A percentile compares a stretch with the other conserved stretches of the same genome.
Conservation (phyloP, 140 eudicot genomes). For the Anethum foeniculum region DNA sequence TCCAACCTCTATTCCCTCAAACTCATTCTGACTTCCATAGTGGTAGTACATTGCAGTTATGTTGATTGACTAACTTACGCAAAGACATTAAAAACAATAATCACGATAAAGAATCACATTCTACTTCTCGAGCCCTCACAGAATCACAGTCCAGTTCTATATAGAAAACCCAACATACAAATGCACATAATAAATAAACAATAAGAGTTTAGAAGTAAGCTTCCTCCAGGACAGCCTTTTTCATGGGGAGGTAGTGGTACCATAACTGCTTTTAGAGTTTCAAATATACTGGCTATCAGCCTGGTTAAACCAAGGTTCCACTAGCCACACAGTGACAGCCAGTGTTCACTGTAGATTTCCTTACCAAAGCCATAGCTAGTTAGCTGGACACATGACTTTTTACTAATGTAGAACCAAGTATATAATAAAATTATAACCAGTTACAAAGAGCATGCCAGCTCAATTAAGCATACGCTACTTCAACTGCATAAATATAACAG, state of each 20-base stretch:
- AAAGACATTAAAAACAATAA: background rate
- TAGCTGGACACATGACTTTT: background rate
- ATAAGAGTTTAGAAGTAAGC: background rate
- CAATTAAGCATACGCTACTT: background rate
- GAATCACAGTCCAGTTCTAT: no score
- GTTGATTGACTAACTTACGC: background rate
- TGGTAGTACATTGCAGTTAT: background rate
- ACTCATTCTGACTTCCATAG: background rate
- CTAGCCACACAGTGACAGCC: background rate
- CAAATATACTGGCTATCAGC: background rate
- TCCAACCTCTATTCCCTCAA: background rate
- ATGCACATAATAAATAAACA: background rate
- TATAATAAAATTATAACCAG: background rate
- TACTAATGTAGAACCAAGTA: background rate
- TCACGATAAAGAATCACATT: background rate
- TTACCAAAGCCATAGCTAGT: conserved; percentile 3
- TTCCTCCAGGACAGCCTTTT: background rate
- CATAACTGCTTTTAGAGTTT: background rate
- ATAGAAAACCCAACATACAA: no score
- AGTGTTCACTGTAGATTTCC: background rate
- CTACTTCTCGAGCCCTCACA: no score
- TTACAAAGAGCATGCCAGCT: conserved; percentile 3
- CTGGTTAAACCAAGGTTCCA: background rate
- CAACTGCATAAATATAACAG: background rate
- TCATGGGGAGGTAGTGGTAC: background rate